phyloP scores from a whole-genome alignment of 768 basidiomycete genomes.

The Podaxis rugospora region DNA sequence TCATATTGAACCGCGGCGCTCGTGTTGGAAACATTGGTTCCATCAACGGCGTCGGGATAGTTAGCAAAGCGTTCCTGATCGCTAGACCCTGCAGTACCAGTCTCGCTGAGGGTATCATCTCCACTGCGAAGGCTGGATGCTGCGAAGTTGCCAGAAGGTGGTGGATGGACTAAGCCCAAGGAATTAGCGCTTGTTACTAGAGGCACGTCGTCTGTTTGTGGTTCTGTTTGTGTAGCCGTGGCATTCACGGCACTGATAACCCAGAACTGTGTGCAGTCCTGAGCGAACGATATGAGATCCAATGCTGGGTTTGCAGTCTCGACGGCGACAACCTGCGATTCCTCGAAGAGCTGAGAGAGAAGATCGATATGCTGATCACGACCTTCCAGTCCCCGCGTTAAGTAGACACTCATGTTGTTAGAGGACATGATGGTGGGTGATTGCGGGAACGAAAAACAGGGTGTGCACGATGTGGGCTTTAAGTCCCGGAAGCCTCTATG shows the following conservation, averaged over 20 bases:
- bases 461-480: neutral
- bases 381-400: constrained; percentile 28
- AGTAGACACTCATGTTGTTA: constrained; percentile 7
- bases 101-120: neutral
- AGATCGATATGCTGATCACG: constrained; percentile 35
- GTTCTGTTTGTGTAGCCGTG: constrained; percentile 5
- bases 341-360: constrained; percentile 30
- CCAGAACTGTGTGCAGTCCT: constrained; percentile 34
- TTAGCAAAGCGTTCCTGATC: neutral
- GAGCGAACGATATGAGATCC: constrained; percentile 39
- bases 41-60: neutral
- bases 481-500: neutral
- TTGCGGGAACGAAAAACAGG: neutral
- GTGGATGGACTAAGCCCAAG: neutral
- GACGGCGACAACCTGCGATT: constrained; percentile 36
- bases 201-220: neutral
- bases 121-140: neutral
- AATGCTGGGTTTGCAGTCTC: constrained; percentile 32
- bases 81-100: neutral
- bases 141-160: neutral
- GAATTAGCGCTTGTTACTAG: neutral
- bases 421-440: constrained; percentile 3
- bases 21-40: neutral
- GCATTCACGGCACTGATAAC: constrained; percentile 25
- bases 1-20: neutral